These are phyloP conservation scores for Lecanosticta acicola DNA, from an alignment of 2,329 filamentous ascomycete species.

Conservation along the genomic window DNA sequence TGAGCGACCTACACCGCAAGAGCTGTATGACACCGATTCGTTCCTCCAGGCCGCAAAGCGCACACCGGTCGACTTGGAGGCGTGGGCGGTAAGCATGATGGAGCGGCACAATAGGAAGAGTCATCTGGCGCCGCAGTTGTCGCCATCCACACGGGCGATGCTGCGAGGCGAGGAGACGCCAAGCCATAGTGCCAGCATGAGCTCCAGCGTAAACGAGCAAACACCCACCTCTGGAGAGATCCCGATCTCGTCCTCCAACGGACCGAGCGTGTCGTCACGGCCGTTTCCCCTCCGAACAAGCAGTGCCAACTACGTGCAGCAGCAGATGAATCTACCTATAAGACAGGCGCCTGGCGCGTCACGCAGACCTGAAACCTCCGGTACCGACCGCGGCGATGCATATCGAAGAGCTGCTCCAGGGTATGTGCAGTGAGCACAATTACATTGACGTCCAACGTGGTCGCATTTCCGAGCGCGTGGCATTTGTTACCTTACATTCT, in stretches of 20 bases:
- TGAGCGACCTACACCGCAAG: slow-evolving; percentile 82
- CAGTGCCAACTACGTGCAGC: slow-evolving; percentile 33
- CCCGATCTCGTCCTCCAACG: slow-evolving; percentile 26
- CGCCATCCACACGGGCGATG: slow-evolving; percentile 71
- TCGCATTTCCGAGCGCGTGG: slow-evolving; percentile 1
- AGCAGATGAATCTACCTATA: slow-evolving; percentile 41
- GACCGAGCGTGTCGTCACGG: slow-evolving; percentile 24
- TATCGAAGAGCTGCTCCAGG: slow-evolving; percentile 25
- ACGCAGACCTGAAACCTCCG: slow-evolving; percentile 25
- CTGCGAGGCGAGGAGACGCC: slow-evolving; percentile 47
- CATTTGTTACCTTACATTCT: slow-evolving; percentile 4
- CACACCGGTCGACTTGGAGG: slow-evolving; percentile 86
- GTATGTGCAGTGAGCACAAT: slow-evolving; percentile 19
- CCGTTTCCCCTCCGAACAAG: slow-evolving; percentile 40
- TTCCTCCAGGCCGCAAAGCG: slow-evolving; percentile 96
- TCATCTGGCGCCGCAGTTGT: slow-evolving; percentile 74
- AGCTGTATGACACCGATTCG: slow-evolving; percentile 86
- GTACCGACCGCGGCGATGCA: slow-evolving; percentile 25
- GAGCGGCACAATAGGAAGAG: slow-evolving; percentile 94
- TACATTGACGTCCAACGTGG: not conserved
- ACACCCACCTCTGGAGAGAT: slow-evolving; percentile 30
- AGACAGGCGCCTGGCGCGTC: slow-evolving; percentile 34
- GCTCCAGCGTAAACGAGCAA: slow-evolving; percentile 17
- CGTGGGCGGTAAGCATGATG: slow-evolving; percentile 92
- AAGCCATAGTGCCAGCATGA: slow-evolving; percentile 13